A percentile compares a stretch with the other conserved stretches of the same genome.
These are phyloP conservation scores for Clonostachys sp. DNA, from an alignment of 2,329 filamentous ascomycete genomes.

Conservation along the genomic window DNA sequence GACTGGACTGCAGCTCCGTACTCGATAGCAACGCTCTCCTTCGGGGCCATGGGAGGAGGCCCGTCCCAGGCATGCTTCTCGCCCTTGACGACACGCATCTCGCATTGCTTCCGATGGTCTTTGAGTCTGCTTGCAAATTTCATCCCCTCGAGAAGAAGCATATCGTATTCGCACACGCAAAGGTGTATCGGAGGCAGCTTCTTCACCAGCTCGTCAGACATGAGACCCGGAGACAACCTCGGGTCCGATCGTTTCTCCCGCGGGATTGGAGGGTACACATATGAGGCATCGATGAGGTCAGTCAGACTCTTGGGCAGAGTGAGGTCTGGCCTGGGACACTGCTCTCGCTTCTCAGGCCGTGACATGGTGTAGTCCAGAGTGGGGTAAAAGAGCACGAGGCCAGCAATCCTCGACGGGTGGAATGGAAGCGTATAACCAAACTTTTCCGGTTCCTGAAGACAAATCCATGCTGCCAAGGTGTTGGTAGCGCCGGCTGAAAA, in stretches of 20 bases:
- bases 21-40: constrained; percentile 37
- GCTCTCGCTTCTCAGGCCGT: constrained; percentile 49
- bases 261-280: constrained; percentile 48
- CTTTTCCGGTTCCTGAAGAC: constrained; percentile 35
- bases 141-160: constrained; percentile 57
- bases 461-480: constrained; percentile 40
- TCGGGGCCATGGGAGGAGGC: constrained; percentile 35
- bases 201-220: constrained; percentile 44
- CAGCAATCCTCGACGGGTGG: constrained; percentile 40
- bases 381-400: constrained; percentile 57
- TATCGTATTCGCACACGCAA: constrained; percentile 61
- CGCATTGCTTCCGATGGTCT: constrained; percentile 21
- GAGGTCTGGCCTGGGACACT: constrained; percentile 48
- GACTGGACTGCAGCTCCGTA: constrained; percentile 36
- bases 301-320: constrained; percentile 54
- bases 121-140: constrained; percentile 55
- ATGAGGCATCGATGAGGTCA: constrained; percentile 58
- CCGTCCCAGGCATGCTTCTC: constrained; percentile 47
- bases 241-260: constrained; percentile 42
- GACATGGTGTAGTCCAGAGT: constrained; percentile 56
- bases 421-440: constrained; percentile 27
- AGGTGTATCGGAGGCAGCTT: constrained; percentile 51
- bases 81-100: constrained; percentile 34
- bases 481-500: constrained; percentile 61
- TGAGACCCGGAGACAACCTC: constrained; percentile 53